Conservation (phyloP, 805 yeast genomes). For the Yamadazyma sp. region DNA sequence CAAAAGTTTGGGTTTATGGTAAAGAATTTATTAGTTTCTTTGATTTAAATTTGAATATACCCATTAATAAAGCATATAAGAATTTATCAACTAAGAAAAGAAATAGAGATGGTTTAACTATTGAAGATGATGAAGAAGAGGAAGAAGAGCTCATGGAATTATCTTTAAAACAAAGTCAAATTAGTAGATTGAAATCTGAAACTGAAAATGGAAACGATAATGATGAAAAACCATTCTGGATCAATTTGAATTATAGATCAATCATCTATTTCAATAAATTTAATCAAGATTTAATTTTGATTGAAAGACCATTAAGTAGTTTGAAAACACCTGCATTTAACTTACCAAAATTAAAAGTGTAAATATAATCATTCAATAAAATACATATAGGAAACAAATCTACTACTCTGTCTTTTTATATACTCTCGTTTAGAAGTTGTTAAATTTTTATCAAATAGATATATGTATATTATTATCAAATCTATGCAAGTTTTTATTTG, state of each 20-base stretch:
- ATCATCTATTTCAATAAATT: constrained; percentile 59
- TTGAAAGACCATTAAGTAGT: constrained; percentile 71
- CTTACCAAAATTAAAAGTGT: constrained; percentile 50
- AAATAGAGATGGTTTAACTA: constrained; percentile 40
- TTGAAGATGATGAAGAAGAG: constrained; percentile 23
- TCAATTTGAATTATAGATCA: constrained; percentile 73
- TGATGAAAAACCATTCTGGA: constrained; percentile 56
- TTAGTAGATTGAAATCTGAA: constrained; percentile 33
- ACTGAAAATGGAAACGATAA: constrained; percentile 32
- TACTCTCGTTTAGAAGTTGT: neutral
- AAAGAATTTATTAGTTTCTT: constrained; percentile 76
- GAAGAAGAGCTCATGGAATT: constrained; percentile 24
- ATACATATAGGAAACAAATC: neutral
- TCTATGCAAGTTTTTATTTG: too few species aligned
- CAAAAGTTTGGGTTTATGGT: constrained; percentile 81
- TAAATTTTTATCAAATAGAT: too few species aligned
- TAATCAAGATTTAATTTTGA: constrained; percentile 58
- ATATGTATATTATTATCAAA: too few species aligned
- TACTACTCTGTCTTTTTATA: neutral
- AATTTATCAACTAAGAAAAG: constrained; percentile 37
- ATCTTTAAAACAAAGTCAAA: constrained; percentile 28
- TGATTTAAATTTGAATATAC: constrained; percentile 59
- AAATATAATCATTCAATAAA: neutral
- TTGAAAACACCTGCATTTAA: constrained; percentile 64
- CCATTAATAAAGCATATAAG: constrained; percentile 34